Evolutionary conservation across 768 basidiomycete species (phyloP), one percentile per base, ranked within the genome.

Genomic region (Rhizopogon vulgaris): DNA sequence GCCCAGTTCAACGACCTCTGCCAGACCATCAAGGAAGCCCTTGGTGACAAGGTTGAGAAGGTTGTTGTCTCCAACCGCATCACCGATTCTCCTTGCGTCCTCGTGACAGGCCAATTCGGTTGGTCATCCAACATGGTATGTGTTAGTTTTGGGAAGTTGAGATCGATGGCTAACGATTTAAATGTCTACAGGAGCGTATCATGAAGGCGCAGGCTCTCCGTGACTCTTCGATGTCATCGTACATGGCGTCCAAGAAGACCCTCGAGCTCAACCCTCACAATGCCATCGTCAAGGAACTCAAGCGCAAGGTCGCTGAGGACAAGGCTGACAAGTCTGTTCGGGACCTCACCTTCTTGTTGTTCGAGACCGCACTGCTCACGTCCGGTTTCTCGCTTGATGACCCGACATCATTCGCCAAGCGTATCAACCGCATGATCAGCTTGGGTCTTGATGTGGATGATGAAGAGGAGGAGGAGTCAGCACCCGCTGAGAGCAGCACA

Each of bases 41-140:
- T 99, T 54, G 94, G 95, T 53, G 95, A 97, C 73, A 95, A 94
- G 80, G 94, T 99, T 58, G 96, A 99, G 82, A 99, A 99, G 80
- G 95, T 99, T 22, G 82, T 95, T 57, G 78, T 97, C 60, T 98
- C 95, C 41, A 97, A 95, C 83, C 92, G 95, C 72, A 95, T 99
- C 76, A 79, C 83, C 61, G 93, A 95, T 72, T 96, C 94, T 17
- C 94, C 94, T 55, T 97, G 87, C 69, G 95, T 96, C 41, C 85
- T 95, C 63, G 94, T 97, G 66, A 98, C 96, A 54, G 95, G 95
- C 52, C 94, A 97, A 71, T 99, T 97, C 73, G 96, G 95, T 51
- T 99, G 95, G 95, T 96, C 93, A 25, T 94, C 94, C 51, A 97
- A 97, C 80, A 98, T 98, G 95, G 88, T 85, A 57, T 41, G 78